phyloP scores from a whole-genome alignment of 2,329 filamentous ascomycete species.

The Zasmidium cellare region DNA sequence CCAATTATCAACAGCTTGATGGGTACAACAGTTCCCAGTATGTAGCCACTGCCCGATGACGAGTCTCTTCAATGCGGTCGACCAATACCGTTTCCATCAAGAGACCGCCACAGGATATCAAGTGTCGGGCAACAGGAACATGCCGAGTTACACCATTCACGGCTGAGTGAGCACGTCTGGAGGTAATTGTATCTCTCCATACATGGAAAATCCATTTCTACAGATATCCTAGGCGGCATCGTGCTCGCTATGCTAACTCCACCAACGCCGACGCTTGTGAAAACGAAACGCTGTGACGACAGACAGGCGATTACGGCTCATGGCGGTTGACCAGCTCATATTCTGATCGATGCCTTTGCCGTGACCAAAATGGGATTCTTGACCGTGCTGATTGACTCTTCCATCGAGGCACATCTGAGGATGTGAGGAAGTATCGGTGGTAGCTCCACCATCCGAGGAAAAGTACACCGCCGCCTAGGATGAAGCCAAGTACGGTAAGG shows the following conservation, averaged over 20 bases:
- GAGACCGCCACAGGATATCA: too few species aligned
- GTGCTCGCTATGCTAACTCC: conserved; percentile 3
- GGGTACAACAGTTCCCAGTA: too few species aligned
- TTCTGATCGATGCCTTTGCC: conserved; percentile 26
- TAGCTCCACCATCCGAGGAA: conserved; percentile 54
- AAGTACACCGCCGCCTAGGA: conserved; percentile 49
- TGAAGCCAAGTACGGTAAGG: conserved; percentile 54
- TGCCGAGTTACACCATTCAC: too few species aligned
- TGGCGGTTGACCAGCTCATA: conserved; percentile 34
- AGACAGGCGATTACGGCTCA: conserved; percentile 21
- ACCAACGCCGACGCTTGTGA: conserved; percentile 17
- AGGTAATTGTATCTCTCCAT: too few species aligned
- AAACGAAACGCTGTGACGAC: conserved; percentile 4
- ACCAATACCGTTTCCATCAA: too few species aligned
- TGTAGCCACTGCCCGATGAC: too few species aligned
- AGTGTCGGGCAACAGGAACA: too few species aligned
- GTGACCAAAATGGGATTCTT: conserved; percentile 32
- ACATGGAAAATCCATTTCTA: background rate
- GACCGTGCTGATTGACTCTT: conserved; percentile 24
- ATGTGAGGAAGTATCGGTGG: conserved; percentile 40
- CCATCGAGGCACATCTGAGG: conserved; percentile 25
- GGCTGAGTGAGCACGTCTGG: too few species aligned
- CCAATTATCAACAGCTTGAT: too few species aligned
- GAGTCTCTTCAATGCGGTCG: too few species aligned
- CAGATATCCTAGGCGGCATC: background rate